Evolutionary conservation across 441 rosid genomes (phyloP), one percentile per base, ranked within the genome.

Genomic region (Gossypium armourianum): DNA sequence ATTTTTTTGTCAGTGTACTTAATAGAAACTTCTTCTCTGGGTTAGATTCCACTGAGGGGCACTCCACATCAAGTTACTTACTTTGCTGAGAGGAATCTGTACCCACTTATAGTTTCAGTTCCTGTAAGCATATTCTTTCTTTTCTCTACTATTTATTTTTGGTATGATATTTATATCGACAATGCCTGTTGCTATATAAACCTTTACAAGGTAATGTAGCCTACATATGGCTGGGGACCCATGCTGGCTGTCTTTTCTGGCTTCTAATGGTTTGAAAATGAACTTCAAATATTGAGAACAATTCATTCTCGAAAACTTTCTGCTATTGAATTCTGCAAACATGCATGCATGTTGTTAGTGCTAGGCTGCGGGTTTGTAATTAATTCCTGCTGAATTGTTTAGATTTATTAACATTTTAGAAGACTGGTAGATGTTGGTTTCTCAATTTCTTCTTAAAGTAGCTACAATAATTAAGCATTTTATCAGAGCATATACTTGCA

Each of bases 61-160:
- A 95, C 99, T 65, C 99, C 99, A 74, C 99, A 95, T 86, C 99
- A 95, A 83, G 96, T 95, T 69, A 89, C 97, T 69, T 95, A 89
- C 84, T 90, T 84, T 70, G 84, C 97, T 0, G 97, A 95, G 85
- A 89, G 78, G 86, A 95, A 90, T 75, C 83, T 95, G 73, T 95
- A 95, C 75, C 90, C 95, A 0, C 81, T 95, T 75, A 90, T 95
- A 76, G 97, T 95, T 82, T 92, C 97, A 61, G 84, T 86, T 81
- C 97, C 89, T 58, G 99, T 95, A 80, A 89, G 97, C 78, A 28
- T 43, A 32, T 70, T 55, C 53, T 63, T 69, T 43, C 21, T 71
- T 62, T 60, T 62, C 56, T 50, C 32, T 9, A 40, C 53, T 65
- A 28, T 70, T 72, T 71, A 7, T 56, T 23, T 21, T 10, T 59